phyloP scores from a whole-genome alignment of 495 filamentous ascomycete genomes.

The Letharia lupina region DNA sequence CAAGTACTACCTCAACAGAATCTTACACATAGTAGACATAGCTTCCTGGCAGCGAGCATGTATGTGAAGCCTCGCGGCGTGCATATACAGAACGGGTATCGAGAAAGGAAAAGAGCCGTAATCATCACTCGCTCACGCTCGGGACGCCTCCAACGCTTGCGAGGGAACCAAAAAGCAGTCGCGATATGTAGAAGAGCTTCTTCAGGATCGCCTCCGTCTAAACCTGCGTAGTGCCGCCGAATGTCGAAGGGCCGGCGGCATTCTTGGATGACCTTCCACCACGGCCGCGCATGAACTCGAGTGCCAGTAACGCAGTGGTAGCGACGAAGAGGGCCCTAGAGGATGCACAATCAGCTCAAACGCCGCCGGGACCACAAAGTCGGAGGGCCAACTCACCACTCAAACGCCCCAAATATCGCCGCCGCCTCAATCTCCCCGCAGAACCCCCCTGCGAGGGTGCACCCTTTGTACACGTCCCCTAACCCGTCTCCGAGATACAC shows the following conservation, averaged over 20 bases:
- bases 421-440: slow-evolving; percentile 47
- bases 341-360: background rate
- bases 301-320: slow-evolving; percentile 37
- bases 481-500: slow-evolving; percentile 28
- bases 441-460: slow-evolving; percentile 23
- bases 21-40: background rate
- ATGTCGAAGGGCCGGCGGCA: background rate
- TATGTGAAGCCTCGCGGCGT: background rate
- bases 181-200: background rate
- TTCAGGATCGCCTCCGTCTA: background rate
- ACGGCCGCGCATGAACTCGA: slow-evolving; percentile 30
- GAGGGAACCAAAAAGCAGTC: background rate
- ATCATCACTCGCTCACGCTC: background rate
- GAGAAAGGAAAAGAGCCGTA: background rate
- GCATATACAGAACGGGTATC: background rate
- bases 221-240: background rate
- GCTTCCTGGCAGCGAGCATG: background rate
- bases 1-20: background rate
- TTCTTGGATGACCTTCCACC: background rate
- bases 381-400: slow-evolving; percentile 42
- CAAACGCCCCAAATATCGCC: slow-evolving; percentile 49
- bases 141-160: background rate
- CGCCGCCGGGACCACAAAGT: background rate
- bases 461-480: background rate
- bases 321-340: slow-evolving; percentile 46